Evolutionary conservation across 108 stramenopile species (phyloP).

Genomic region (Cylindrotheca fusiformis): DNA sequence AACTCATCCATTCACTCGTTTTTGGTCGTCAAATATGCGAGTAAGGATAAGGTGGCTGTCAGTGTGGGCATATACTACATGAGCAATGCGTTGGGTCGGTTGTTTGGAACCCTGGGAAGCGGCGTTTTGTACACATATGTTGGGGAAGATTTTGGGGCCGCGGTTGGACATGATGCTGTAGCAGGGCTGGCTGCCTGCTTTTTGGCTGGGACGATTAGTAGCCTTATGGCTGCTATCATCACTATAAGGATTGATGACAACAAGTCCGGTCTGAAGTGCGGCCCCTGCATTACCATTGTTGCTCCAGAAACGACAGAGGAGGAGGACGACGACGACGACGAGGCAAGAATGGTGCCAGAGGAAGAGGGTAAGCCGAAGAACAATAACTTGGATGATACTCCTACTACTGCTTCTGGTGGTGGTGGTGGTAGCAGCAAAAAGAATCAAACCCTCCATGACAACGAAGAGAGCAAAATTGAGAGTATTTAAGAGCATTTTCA

Average conservation of each 20-base stretch:
- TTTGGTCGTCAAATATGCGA: slow-evolving; percentile 92
- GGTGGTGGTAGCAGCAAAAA: no score
- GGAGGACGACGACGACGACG: no score
- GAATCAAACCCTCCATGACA: no score
- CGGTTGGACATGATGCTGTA: slow-evolving; percentile 65
- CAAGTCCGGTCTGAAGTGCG: slow-evolving; percentile 70
- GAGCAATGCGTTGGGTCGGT: slow-evolving; percentile 90
- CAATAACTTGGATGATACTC: no score
- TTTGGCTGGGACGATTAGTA: slow-evolving; percentile 76
- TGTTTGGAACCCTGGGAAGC: slow-evolving; percentile 89
- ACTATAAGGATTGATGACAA: slow-evolving; percentile 77
- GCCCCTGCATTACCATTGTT: no score
- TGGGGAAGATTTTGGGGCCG: slow-evolving; percentile 65
- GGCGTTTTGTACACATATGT: slow-evolving; percentile 89
- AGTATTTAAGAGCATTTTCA: no score
- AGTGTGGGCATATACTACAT: slow-evolving; percentile 96
- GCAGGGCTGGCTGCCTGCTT: slow-evolving; percentile 79
- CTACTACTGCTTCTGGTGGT: no score
- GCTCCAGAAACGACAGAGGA: no score
- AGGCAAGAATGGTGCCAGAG: no score
- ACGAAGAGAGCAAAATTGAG: no score
- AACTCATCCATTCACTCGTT: slow-evolving; percentile 93
- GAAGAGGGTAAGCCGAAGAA: no score
- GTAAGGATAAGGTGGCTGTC: slow-evolving; percentile 85
- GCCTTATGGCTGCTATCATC: slow-evolving; percentile 71